A percentile compares a stretch with the other conserved stretches of the same genome.
phyloP scores from a whole-genome alignment of 2,329 filamentous ascomycete genomes.

The Pseudogymnoascus sp. region DNA sequence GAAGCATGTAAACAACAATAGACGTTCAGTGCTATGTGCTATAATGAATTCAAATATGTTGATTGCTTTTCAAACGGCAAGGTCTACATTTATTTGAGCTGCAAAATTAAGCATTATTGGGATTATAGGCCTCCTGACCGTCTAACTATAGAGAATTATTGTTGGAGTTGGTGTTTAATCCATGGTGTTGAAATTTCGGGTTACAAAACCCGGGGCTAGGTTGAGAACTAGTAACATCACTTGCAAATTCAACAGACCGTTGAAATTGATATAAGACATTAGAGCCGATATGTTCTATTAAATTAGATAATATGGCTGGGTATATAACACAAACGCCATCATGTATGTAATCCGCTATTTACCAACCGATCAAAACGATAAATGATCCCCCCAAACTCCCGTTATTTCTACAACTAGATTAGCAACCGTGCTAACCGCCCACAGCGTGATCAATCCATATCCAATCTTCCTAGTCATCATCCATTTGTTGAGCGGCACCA shows the following conservation, averaged over 20 bases:
- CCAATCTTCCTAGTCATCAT: conserved; percentile 77
- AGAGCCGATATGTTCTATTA: background rate
- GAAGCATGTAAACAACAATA: conserved; percentile 8
- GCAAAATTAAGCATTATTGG: background rate
- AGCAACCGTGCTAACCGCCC: conserved; percentile 69
- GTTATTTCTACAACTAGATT: conserved; percentile 77
- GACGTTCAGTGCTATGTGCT: background rate
- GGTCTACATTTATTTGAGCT: background rate
- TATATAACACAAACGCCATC: background rate
- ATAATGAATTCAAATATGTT: background rate
- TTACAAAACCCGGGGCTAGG: background rate
- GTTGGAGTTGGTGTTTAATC: background rate
- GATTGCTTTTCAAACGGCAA: background rate
- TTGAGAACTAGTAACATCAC: background rate
- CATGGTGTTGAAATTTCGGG: background rate
- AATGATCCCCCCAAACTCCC: conserved; percentile 32
- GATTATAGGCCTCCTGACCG: background rate
- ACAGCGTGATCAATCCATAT: conserved; percentile 70
- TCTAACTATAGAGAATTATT: background rate
- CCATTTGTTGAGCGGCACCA: conserved; percentile 82
- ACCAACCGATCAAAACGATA: background rate
- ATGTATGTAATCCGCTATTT: background rate
- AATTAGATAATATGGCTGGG: background rate
- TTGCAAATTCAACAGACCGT: background rate
- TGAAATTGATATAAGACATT: background rate